A percentile compares a stretch with the other conserved stretches of the same genome.
These are phyloP conservation scores for Mycena floridula DNA, from an alignment of 768 basidiomycete genomes.

Conservation along the genomic window DNA sequence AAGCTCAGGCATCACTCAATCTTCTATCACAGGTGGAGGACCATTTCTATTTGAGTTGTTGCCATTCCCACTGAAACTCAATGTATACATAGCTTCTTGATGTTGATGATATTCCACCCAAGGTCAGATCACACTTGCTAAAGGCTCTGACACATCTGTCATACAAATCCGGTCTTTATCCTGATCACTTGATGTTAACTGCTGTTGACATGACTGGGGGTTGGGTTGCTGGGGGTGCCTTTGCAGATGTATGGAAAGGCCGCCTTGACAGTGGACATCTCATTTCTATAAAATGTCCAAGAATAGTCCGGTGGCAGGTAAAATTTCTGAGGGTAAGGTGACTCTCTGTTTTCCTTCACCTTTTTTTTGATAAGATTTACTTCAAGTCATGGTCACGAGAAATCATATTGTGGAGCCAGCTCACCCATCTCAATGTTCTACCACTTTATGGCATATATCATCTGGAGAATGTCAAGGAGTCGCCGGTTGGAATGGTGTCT, in stretches of 20 bases:
- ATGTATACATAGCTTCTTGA: too few relatives aligned
- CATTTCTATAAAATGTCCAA: background rate
- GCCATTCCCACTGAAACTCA: too few relatives aligned
- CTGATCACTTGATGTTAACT: too few relatives aligned
- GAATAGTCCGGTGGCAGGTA: too few relatives aligned
- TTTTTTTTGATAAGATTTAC: background rate
- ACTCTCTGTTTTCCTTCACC: background rate
- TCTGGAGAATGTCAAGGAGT: background rate
- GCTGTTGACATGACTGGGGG: too few relatives aligned
- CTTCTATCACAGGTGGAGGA: too few relatives aligned
- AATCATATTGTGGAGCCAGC: background rate
- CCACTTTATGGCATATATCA: background rate
- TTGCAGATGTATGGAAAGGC: background rate
- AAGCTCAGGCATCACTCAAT: too few relatives aligned
- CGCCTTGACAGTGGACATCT: background rate
- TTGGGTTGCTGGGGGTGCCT: background rate
- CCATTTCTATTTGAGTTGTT: too few relatives aligned
- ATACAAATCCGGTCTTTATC: too few relatives aligned
- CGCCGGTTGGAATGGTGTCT: background rate
- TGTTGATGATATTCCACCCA: too few relatives aligned
- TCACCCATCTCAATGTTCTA: background rate
- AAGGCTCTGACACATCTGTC: too few relatives aligned
- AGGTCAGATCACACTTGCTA: too few relatives aligned
- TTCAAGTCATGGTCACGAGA: background rate
- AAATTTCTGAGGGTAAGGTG: background rate